These are phyloP conservation scores for Venturia pyrina DNA, from an alignment of 2,329 filamentous ascomycete genomes.

Conservation along the genomic window DNA sequence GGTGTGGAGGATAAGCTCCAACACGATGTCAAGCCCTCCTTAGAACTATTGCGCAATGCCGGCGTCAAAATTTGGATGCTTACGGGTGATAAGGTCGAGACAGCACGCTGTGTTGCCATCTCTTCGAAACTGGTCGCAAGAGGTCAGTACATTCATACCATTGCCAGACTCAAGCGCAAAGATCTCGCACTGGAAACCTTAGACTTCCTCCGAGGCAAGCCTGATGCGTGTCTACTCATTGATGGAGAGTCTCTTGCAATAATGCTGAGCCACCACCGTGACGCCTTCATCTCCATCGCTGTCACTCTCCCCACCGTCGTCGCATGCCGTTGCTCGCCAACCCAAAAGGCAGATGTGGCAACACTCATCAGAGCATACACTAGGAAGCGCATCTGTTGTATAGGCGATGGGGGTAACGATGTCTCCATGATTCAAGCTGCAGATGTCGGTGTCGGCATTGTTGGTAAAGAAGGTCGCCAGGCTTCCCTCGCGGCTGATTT, in stretches of 20 bases:
- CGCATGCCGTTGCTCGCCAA: conserved; percentile 91
- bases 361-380: conserved; percentile 83
- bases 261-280: conserved; percentile 71
- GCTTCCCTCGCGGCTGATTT: conserved; percentile 94
- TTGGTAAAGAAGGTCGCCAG: conserved; percentile 94
- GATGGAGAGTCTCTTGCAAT: conserved; percentile 84
- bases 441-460: conserved; percentile 94
- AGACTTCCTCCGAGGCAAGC: conserved; percentile 77
- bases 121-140: conserved; percentile 88
- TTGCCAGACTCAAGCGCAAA: conserved; percentile 74
- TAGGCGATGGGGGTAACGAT: conserved; percentile 96
- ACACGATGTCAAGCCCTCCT: conserved; percentile 85
- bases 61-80: conserved; percentile 99
- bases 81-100: conserved; percentile 97
- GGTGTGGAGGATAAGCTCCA: conserved; percentile 97
- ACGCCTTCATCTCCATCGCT: conserved; percentile 79
- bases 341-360: conserved; percentile 91
- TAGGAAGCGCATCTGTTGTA: conserved; percentile 92
- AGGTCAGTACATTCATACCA: conserved; percentile 92
- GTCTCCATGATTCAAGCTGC: conserved; percentile 99
- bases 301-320: conserved; percentile 86
- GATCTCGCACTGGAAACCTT: conserved; percentile 80
- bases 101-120: conserved; percentile 89
- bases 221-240: conserved; percentile 80
- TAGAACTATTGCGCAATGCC: conserved; percentile 90